A percentile compares a stretch with the other conserved stretches of the same genome.
These are phyloP conservation scores for Carex cristatella DNA, from an alignment of 176 grass and related monocot genomes.

Conservation along the genomic window DNA sequence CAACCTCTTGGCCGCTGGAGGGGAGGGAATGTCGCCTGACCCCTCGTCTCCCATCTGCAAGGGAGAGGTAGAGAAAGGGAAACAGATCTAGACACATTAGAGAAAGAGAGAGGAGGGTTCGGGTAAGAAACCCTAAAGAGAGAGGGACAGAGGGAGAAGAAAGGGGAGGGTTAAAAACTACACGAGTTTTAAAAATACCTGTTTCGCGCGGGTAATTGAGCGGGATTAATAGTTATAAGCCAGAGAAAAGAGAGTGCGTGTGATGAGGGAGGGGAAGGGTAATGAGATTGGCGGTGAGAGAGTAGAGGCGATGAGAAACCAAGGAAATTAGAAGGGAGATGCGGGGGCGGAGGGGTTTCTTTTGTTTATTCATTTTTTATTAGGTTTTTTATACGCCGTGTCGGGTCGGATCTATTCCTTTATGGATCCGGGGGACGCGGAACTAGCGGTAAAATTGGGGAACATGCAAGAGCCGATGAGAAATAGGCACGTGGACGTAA, in stretches of 20 bases:
- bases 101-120: neutral
- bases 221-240: conserved; percentile 47
- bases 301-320: conserved; percentile 26
- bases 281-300: conserved; percentile 36
- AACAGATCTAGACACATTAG: neutral
- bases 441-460: neutral
- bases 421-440: neutral
- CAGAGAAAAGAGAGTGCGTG: conserved; percentile 19
- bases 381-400: neutral
- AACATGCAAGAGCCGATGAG: neutral
- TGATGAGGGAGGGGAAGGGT: conserved; percentile 29
- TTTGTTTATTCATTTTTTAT: conserved; percentile 9
- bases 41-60: conserved; percentile 35
- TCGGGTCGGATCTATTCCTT: neutral
- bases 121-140: conserved; percentile 27
- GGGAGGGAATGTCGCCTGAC: conserved; percentile 1
- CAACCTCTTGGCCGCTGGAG: conserved; percentile 38
- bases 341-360: conserved; percentile 12
- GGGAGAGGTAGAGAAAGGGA: conserved; percentile 35
- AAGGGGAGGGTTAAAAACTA: neutral
- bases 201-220: conserved; percentile 46
- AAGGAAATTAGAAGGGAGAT: conserved; percentile 32
- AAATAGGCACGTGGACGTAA: neutral
- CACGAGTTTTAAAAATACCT: conserved; percentile 55
- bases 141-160: conserved; percentile 11